Percentiles rank a stretch among this genome's conserved stretches.
Evolutionary conservation across 2,329 filamentous ascomycete species (phyloP).

Genomic region (Harringtonia aguacate): DNA sequence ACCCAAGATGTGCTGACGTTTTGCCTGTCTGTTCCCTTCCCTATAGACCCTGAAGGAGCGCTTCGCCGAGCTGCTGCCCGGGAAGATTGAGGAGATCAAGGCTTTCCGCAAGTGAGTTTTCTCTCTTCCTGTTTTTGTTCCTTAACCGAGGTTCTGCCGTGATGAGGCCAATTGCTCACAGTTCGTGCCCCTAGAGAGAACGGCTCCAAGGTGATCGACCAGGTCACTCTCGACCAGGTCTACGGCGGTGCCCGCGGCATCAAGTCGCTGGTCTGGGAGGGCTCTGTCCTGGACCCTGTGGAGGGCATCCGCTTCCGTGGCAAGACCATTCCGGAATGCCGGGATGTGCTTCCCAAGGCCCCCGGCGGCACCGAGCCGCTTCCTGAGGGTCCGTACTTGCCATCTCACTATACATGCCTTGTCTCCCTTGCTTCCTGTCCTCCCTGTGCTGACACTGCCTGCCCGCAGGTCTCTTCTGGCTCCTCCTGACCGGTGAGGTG

Average conservation of each 20-base stretch:
- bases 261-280: conserved; percentile 98
- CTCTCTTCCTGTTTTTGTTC: not conserved
- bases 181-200: conserved; percentile 61
- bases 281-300: conserved; percentile 94
- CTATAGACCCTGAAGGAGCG: conserved; percentile 99
- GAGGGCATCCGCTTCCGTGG: conserved; percentile 99
- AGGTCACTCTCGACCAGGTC: conserved; percentile 98
- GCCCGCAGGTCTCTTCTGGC: conserved; percentile 99
- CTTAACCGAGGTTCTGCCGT: no score
- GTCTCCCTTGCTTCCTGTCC: not conserved
- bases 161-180: conserved; percentile 15
- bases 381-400: conserved; percentile 93
- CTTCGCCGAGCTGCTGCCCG: conserved; percentile 90
- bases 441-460: not conserved
- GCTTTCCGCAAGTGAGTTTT: conserved; percentile 69
- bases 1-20: conserved; percentile 5
- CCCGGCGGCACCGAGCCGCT: conserved; percentile 94
- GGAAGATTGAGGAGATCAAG: conserved; percentile 99
- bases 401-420: no score
- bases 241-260: conserved; percentile 98
- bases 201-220: conserved; percentile 89
- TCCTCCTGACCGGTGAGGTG: conserved; percentile 95
- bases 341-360: conserved; percentile 93
- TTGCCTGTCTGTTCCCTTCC: not conserved
- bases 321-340: conserved; percentile 98